phyloP scores from a whole-genome alignment of 331 rosid species.

The Quercus lobata region DNA sequence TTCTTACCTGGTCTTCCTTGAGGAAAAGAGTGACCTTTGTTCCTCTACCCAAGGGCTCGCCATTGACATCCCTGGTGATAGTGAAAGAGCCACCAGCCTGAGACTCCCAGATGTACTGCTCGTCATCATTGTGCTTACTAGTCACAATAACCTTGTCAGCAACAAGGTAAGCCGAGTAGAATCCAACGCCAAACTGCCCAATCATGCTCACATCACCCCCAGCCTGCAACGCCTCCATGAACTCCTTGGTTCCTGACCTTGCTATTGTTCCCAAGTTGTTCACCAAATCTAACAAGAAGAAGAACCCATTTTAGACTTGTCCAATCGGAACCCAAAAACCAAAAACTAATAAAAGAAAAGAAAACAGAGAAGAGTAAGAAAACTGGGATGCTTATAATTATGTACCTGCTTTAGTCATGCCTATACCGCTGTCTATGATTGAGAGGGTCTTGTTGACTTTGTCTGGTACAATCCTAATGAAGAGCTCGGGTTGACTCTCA shows the following conservation, averaged over 20 bases:
- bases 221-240: conserved; percentile 33
- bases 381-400: background rate
- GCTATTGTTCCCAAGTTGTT: conserved; percentile 34
- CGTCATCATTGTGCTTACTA: conserved; percentile 32
- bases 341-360: background rate
- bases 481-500: conserved; percentile 20
- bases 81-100: conserved; percentile 33
- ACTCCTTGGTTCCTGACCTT: conserved; percentile 32
- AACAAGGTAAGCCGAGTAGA: conserved; percentile 30
- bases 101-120: conserved; percentile 27
- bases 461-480: conserved; percentile 20
- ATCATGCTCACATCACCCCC: conserved; percentile 36
- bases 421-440: conserved; percentile 26
- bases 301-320: background rate
- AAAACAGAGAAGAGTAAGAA: background rate
- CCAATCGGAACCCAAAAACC: background rate
- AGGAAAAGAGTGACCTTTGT: conserved; percentile 29
- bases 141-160: conserved; percentile 23
- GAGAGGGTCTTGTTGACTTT: conserved; percentile 25
- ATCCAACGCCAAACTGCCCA: conserved; percentile 32
- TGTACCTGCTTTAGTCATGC: conserved; percentile 34
- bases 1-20: conserved; percentile 26
- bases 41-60: conserved; percentile 26
- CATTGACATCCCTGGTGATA: conserved; percentile 14
- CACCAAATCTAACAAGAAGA: conserved; percentile 18